Conservation (phyloP, 345 rosid genomes). For the Hypericum androsaemum region DNA sequence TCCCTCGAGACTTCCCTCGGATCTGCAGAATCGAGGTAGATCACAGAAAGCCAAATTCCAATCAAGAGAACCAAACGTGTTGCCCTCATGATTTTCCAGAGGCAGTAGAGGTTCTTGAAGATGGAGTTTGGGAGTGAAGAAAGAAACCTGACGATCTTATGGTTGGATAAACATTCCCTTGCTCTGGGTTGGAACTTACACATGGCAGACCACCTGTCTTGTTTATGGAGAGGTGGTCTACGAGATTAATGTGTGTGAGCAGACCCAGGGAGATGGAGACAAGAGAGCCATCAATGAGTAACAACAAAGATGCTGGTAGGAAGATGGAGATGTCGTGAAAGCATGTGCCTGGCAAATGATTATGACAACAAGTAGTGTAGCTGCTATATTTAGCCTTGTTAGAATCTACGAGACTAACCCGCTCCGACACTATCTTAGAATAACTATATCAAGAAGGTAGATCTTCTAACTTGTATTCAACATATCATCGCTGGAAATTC, state of each 20-base stretch:
- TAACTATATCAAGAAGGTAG: too few relatives aligned
- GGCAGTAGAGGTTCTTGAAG: not conserved
- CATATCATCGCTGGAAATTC: too few relatives aligned
- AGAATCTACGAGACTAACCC: too few relatives aligned
- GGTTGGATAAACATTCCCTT: conserved; percentile 5
- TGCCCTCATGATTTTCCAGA: conserved; percentile 14
- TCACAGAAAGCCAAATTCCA: conserved; percentile 13
- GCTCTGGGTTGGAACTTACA: conserved; percentile 4
- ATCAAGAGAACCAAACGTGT: conserved; percentile 6
- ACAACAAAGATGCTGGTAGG: too few relatives aligned
- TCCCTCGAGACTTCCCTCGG: conserved; percentile 15
- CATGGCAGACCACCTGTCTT: conserved; percentile 44
- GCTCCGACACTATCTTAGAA: too few relatives aligned
- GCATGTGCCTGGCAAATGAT: too few relatives aligned
- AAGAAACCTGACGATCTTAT: not conserved
- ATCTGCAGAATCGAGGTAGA: conserved; percentile 11
- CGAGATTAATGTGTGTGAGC: conserved; percentile 10
- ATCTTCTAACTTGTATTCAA: too few relatives aligned
- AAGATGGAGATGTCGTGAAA: too few relatives aligned
- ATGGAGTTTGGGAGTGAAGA: conserved; percentile 9
- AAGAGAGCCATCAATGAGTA: not conserved
- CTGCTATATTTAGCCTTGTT: too few relatives aligned
- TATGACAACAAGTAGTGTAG: too few relatives aligned
- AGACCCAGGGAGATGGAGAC: conserved; percentile 8
- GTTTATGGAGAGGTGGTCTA: conserved; percentile 10